Evolutionary conservation across 2,329 filamentous ascomycete genomes (phyloP), one percentile per base, ranked within the genome.

Genomic region (Microdochium paspali): DNA sequence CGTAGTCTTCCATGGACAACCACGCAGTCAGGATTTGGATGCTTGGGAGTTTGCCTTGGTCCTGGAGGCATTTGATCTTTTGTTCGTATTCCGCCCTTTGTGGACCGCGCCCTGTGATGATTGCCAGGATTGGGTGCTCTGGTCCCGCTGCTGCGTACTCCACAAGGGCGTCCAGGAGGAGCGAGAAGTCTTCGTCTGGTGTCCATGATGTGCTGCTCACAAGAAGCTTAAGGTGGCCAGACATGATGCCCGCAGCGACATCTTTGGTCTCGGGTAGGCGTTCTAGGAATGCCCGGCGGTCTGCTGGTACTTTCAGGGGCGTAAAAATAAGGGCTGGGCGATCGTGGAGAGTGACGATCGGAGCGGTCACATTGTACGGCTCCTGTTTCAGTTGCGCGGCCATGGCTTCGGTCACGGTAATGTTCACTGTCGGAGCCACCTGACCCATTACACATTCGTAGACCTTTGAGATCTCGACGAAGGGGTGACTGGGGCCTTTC

Each of bases 171-270:
- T 90, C 82, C 3, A 98, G 83, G 2, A 98, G 76, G 4, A 98
- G 67, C 1, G 82, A 84, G 62, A 98, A 97, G 65, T 98, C 91
- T 64, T 98, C 93, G 59, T 98, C 93, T 0, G 90, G 80, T 0
- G 93, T 98, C 93, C 93, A 98, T 10, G 90, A 96, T 0, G 93
- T 98, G 49, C 90, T 93, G 67, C 88, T 95, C 31, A 97, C 87
- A 7, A 98, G 68, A 2, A 98, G 74, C 25, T 77, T 81, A 47
- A 79, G 77, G 9, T 70, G 70, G 4, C 79, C 77, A 15, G 72
- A 66, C 21, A 79, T 60, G 26, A 91, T 78, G 46, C 77, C 70
- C 7, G 76, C 61, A 1, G 80, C 80, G 44, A 84, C 68, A 10
- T 74, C 65, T 10, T 71, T 68, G 1, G 87, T 86, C 56, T 85